Conservation (phyloP, 345 rosid species). For the Salix suchowensis region DNA sequence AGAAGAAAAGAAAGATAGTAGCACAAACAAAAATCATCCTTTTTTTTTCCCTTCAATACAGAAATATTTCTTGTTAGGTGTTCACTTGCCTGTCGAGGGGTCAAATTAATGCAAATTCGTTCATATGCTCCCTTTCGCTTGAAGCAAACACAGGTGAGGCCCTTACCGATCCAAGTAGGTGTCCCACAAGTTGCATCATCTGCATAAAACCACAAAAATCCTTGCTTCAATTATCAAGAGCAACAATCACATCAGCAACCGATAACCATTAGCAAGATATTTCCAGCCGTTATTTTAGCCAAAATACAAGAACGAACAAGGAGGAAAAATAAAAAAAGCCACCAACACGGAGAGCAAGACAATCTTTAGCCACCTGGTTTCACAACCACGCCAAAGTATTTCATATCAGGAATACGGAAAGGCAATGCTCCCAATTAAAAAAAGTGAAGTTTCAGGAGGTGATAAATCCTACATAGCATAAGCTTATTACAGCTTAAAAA, state of each 20-base stretch:
- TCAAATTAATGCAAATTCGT: constrained; percentile 63
- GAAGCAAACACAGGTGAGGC: constrained; percentile 88
- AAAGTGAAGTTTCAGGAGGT: neutral
- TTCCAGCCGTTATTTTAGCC: neutral
- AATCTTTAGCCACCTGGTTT: constrained; percentile 15
- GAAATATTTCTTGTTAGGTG: neutral
- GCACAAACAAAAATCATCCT: neutral
- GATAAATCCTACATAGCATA: neutral
- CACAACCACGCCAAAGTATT: constrained; percentile 18
- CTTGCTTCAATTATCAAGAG: neutral
- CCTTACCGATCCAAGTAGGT: constrained; percentile 78
- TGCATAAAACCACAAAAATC: constrained; percentile 21
- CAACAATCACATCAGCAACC: neutral
- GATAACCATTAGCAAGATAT: neutral
- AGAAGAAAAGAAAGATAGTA: neutral
- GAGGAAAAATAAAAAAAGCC: neutral
- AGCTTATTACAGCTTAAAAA: neutral
- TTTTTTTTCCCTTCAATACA: too few species aligned
- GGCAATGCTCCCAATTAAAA: neutral
- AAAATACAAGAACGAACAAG: neutral
- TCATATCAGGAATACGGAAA: constrained; percentile 7
- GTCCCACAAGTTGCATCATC: constrained; percentile 58
- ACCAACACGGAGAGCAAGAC: constrained; percentile 8
- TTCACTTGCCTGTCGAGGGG: constrained; percentile 73
- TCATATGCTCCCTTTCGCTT: constrained; percentile 71